phyloP scores from a whole-genome alignment of 1,284 basidiomycete genomes.

The Cerioporus squamosus region DNA sequence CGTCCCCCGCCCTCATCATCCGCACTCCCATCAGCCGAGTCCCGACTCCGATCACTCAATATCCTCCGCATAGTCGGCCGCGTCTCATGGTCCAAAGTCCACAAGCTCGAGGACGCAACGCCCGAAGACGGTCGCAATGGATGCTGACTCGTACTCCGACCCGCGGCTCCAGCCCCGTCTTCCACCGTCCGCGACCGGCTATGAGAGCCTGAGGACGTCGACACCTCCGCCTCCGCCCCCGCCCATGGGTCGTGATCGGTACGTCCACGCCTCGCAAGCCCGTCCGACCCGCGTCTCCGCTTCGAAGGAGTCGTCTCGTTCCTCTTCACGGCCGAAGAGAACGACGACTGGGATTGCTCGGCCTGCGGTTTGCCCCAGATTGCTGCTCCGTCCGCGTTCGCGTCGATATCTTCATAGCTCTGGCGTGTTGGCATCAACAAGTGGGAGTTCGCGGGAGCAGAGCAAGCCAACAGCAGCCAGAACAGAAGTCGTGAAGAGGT shows the following conservation, averaged over 20 bases:
- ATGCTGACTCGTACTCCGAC: constrained; percentile 18
- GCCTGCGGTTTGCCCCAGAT: constrained; percentile 26
- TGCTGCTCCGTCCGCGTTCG: neutral
- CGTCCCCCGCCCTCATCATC: neutral
- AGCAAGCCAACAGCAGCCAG: too few species aligned
- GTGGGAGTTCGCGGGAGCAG: too few species aligned
- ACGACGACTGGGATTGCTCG: constrained; percentile 26
- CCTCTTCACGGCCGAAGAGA: constrained; percentile 33
- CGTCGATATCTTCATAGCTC: neutral
- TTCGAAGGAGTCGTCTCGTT: constrained; percentile 29
- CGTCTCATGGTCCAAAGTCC: constrained; percentile 28
- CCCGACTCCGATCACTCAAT: constrained; percentile 24
- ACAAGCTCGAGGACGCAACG: constrained; percentile 20
- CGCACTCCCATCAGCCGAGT: neutral
- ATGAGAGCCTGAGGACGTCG: constrained; percentile 18
- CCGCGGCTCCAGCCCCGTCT: constrained; percentile 12
- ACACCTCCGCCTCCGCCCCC: neutral
- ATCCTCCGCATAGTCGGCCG: constrained; percentile 36
- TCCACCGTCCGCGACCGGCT: constrained; percentile 32
- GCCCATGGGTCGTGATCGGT: constrained; percentile 32
- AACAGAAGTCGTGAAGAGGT: too few species aligned
- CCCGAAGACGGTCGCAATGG: constrained; percentile 15
- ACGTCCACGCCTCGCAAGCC: constrained; percentile 21
- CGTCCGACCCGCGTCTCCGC: constrained; percentile 35
- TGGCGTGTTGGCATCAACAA: neutral